Base-by-base conservation (phyloP, 208 protist genomes). In the Trichomonas tenax region DNA sequence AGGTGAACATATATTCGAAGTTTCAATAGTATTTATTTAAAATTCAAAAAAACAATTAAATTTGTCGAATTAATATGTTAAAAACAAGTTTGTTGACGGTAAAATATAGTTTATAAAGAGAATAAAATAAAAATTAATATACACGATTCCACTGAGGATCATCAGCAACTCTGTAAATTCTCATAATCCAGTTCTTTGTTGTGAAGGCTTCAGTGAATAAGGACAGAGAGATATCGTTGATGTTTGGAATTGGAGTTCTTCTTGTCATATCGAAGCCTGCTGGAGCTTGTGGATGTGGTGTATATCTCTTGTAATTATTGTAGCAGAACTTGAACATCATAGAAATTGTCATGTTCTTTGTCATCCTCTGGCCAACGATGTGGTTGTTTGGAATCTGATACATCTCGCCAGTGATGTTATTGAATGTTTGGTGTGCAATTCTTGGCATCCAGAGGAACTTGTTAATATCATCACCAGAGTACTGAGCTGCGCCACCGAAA, bases 361-460 rank as follows among this genome's bases (percentile, higher is more conserved):
- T 44, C 82, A 89, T 89, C 17, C 11, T 21, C 41, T 44, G 10
- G 14, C 82, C 82, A 15, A 89, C 82, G 17, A 46, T 44, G 14
- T 26, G 17, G 36, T 17, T n/a, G 23, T 89, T 48, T 15, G 82
- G 82, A n/a, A n/a, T 46, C 36, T n/a, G 40, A 31, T 89, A 89
- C 82, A 89, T 89, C 14, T 89, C 82, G 23, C 82, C 82, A 17
- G 40, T 46, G 36, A 89, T 89, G 82, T 89, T 89, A n/a, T 95
- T 44, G 46, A 96, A 97, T 96, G 95, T 97, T 41, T 86, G 63
- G 46, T 97, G 97, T 34, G 96, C 97, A 96, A 98, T 98, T 45
- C 98, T 97, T 36, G 99, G 97, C 98, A 99, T 99, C 98, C 98
- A 99, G 23, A 99, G 96, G 97, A 99, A 99, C 97, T 99, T 99